Percentiles rank a stretch among this genome's conserved stretches.
Evolutionary conservation across 768 basidiomycete genomes (phyloP).

Genomic region (Suillus luteus): DNA sequence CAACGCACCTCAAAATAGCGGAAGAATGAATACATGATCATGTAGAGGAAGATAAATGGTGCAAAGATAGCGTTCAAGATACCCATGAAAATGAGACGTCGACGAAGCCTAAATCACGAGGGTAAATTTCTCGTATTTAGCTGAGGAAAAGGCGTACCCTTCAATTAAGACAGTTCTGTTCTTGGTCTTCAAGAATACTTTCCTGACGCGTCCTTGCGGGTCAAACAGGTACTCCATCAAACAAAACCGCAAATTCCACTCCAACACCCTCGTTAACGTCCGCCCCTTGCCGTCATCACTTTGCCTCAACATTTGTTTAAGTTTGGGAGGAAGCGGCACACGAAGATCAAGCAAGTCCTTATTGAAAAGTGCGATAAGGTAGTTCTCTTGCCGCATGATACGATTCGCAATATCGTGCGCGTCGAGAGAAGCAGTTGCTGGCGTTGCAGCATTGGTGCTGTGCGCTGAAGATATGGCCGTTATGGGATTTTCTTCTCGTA

Average conservation of each 20-base stretch:
- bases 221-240: slow-evolving; percentile 96
- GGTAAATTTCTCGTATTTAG: neutral
- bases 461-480: slow-evolving; percentile 78
- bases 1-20: slow-evolving; percentile 92
- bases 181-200: slow-evolving; percentile 86
- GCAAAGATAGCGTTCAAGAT: slow-evolving; percentile 93
- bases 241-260: slow-evolving; percentile 97
- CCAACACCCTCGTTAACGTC: slow-evolving; percentile 84
- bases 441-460: slow-evolving; percentile 53
- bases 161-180: slow-evolving; percentile 78
- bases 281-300: slow-evolving; percentile 63
- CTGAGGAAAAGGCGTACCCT: slow-evolving; percentile 54
- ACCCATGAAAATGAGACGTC: slow-evolving; percentile 96
- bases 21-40: slow-evolving; percentile 99
- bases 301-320: slow-evolving; percentile 55
- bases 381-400: slow-evolving; percentile 98
- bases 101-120: slow-evolving; percentile 55
- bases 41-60: slow-evolving; percentile 95
- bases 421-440: slow-evolving; percentile 84
- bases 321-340: slow-evolving; percentile 68
- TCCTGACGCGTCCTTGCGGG: slow-evolving; percentile 83
- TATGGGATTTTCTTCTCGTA: slow-evolving; percentile 91
- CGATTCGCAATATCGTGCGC: slow-evolving; percentile 98
- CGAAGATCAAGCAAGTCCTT: slow-evolving; percentile 91
- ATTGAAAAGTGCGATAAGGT: slow-evolving; percentile 96